phyloP scores from a whole-genome alignment of 2,329 filamentous ascomycete species.

The Colletotrichum sp. region DNA sequence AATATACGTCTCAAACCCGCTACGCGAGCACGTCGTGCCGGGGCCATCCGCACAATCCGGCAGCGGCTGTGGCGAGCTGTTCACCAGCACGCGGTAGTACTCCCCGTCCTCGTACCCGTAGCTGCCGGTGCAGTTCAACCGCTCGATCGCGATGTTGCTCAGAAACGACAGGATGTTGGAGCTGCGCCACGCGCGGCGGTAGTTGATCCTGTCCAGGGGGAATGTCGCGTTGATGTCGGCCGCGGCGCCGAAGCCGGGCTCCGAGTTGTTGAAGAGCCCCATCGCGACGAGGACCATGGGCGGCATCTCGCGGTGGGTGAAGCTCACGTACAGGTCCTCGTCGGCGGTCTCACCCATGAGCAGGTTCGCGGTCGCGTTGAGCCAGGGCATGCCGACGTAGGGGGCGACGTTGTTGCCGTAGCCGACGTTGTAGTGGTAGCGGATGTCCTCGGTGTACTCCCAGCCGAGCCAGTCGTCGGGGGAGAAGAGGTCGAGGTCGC shows the following conservation, averaged over 20 bases:
- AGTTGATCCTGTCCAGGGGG: conserved; percentile 66
- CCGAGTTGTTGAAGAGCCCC: conserved; percentile 73
- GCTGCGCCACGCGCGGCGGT: conserved; percentile 66
- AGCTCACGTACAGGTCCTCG: conserved; percentile 70
- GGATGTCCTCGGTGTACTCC: conserved; percentile 68
- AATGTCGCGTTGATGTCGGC: conserved; percentile 65
- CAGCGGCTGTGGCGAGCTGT: conserved; percentile 46
- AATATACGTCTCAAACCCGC: conserved; percentile 43
- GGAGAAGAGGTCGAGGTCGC: conserved; percentile 61
- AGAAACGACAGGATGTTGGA: conserved; percentile 69
- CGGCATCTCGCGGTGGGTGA: conserved; percentile 72
- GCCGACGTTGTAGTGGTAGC: conserved; percentile 69
- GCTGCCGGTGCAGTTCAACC: conserved; percentile 63
- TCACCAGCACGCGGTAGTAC: conserved; percentile 50
- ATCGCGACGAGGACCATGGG: conserved; percentile 71
- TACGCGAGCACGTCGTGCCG: conserved; percentile 45
- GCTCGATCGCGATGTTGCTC: conserved; percentile 70
- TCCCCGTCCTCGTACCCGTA: conserved; percentile 59
- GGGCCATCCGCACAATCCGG: conserved; percentile 48
- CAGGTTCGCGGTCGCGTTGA: conserved; percentile 63
- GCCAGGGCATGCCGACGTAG: conserved; percentile 68
- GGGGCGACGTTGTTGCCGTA: conserved; percentile 65
- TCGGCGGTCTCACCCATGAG: conserved; percentile 42
- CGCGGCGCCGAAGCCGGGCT: conserved; percentile 47
- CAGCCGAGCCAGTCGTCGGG: conserved; percentile 70